Conservation (phyloP, 2,329 filamentous ascomycete genomes). For the Podosphaera fusca region DNA sequence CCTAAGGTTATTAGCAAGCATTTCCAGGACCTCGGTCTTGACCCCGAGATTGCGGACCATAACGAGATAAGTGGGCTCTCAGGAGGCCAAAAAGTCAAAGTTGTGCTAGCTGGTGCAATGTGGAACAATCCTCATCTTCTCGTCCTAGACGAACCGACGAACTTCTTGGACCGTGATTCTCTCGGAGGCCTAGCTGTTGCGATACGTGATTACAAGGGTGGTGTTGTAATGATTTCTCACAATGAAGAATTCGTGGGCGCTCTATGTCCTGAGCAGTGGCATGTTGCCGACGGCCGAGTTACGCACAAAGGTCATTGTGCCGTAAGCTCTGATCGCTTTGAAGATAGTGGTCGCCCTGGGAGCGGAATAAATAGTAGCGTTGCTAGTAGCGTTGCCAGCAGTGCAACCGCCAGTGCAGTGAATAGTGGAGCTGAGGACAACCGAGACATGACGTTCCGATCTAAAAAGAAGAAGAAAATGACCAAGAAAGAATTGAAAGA, state of each 20-base stretch:
- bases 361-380: conserved; percentile 34
- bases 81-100: conserved; percentile 97
- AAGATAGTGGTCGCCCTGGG: conserved; percentile 49
- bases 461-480: conserved; percentile 95
- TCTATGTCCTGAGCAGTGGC: conserved; percentile 88
- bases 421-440: conserved; percentile 73
- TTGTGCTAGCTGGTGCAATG: conserved; percentile 87
- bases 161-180: conserved; percentile 96
- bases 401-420: conserved; percentile 36
- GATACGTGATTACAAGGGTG: conserved; percentile 93
- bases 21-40: conserved; percentile 88
- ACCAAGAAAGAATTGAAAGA: conserved; percentile 94
- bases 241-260: conserved; percentile 98
- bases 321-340: conserved; percentile 60
- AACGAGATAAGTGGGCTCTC: conserved; percentile 92
- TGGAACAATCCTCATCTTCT: conserved; percentile 98
- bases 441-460: conserved; percentile 65
- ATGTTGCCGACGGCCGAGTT: conserved; percentile 70
- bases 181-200: conserved; percentile 91
- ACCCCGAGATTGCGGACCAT: conserved; percentile 96
- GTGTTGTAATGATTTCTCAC: conserved; percentile 97
- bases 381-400: conserved; percentile 31
- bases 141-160: conserved; percentile 94
- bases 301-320: conserved; percentile 60
- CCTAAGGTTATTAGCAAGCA: conserved; percentile 91